Evolutionary conservation across 2,329 filamentous ascomycete species (phyloP).

Genomic region (Saccharata proteae): DNA sequence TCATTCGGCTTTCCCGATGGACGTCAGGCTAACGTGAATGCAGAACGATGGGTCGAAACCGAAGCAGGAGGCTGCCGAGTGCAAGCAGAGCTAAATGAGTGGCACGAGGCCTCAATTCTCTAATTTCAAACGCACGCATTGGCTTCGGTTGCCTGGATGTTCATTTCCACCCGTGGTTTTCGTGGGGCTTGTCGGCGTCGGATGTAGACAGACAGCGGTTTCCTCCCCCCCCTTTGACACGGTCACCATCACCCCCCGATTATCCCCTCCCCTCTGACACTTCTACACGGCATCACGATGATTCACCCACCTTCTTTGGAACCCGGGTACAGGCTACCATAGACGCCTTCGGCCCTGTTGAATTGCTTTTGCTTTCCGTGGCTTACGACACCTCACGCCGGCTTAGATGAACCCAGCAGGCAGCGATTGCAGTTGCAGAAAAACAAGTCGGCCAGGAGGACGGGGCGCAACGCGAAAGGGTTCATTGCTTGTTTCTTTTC

Average conservation of each 20-base stretch:
- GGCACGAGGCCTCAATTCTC: conserved; percentile 5
- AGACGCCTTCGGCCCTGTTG: conserved; percentile 6
- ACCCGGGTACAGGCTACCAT: conserved; percentile 3
- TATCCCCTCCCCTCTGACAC: conserved; percentile 8
- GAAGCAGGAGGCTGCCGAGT: conserved; percentile 33
- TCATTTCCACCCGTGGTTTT: conserved; percentile 3
- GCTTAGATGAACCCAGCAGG: conserved; percentile 8
- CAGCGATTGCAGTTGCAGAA: conserved; percentile 9
- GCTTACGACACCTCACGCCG: conserved; percentile 7
- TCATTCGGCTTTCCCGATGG: neutral
- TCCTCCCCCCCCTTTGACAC: conserved; percentile 7
- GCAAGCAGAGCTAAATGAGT: conserved; percentile 30
- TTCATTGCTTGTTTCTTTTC: conserved; percentile 6
- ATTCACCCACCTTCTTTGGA: conserved; percentile 8
- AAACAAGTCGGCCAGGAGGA: conserved; percentile 9
- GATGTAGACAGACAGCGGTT: conserved; percentile 10
- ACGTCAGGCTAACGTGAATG: conserved; percentile 1
- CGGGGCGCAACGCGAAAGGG: conserved; percentile 9
- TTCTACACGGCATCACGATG: conserved; percentile 7
- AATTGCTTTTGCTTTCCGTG: conserved; percentile 8
- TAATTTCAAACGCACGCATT: too few species aligned
- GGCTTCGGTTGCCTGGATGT: too few species aligned
- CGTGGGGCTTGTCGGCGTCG: conserved; percentile 6
- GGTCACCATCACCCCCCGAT: conserved; percentile 4
- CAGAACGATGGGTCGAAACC: conserved; percentile 31